A percentile compares a stretch with the other conserved stretches of the same genome.
Conservation (phyloP, 2,329 filamentous ascomycete species). For the Ascochyta lentis region DNA sequence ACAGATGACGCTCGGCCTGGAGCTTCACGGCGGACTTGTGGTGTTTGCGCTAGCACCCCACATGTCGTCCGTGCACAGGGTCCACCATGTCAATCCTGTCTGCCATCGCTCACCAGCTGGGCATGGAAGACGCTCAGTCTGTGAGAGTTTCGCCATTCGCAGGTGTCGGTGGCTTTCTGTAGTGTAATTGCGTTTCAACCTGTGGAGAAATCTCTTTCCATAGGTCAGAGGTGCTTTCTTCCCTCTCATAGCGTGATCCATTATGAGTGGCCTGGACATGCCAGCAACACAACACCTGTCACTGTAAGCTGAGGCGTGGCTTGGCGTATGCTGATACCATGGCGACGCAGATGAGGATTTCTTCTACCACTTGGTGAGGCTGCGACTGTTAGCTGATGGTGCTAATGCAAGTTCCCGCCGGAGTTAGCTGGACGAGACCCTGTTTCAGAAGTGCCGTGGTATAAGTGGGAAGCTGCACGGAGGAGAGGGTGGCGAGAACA, state of each 20-base stretch:
- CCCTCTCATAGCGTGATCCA: no score
- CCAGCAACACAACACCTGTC: neutral
- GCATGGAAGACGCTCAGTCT: no score
- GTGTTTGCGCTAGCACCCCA: slow-evolving; percentile 6
- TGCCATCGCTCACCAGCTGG: no score
- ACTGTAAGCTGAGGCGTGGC: neutral
- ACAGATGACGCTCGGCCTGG: neutral
- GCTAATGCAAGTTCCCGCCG: slow-evolving; percentile 6
- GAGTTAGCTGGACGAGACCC: neutral
- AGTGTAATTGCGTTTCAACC: no score
- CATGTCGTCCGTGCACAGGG: slow-evolving; percentile 3
- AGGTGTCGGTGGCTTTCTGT: no score
- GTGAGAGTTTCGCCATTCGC: no score
- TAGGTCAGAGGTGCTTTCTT: no score
- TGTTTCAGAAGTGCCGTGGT: neutral
- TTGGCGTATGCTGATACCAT: neutral
- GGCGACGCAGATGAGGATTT: neutral
- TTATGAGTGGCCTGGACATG: neutral
- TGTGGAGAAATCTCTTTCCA: no score
- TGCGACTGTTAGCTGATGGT: neutral
- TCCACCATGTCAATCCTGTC: neutral
- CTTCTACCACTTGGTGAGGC: neutral
- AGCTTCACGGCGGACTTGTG: neutral
- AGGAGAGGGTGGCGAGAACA: neutral
- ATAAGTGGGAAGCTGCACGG: neutral